Conservation (phyloP, 1,284 basidiomycete species). For the Fomitopsis betulina region DNA sequence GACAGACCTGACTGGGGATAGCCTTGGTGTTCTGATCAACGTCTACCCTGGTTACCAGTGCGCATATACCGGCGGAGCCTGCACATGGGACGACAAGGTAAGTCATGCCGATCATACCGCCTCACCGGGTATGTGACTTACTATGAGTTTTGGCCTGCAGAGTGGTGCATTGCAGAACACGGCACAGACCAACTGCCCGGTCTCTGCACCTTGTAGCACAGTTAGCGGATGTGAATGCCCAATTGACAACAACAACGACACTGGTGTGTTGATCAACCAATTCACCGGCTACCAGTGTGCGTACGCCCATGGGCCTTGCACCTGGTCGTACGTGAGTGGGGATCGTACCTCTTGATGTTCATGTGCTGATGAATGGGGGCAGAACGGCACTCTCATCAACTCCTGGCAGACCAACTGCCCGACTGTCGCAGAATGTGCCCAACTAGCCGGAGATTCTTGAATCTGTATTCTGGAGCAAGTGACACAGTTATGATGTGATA, state of each 20-base stretch:
- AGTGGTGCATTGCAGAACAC: constrained; percentile 19
- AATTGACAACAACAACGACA: constrained; percentile 14
- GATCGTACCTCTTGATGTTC: no score
- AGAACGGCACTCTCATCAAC: constrained; percentile 16
- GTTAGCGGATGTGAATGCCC: constrained; percentile 19
- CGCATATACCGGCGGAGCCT: constrained; percentile 12
- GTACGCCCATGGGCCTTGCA: constrained; percentile 20
- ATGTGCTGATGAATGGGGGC: not conserved
- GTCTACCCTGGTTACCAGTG: constrained; percentile 14
- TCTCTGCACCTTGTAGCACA: constrained; percentile 14
- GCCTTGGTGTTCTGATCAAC: constrained; percentile 12
- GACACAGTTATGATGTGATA: no score
- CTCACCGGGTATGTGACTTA: not conserved
- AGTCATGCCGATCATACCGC: not conserved
- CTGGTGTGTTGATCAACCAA: constrained; percentile 22
- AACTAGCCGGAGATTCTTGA: constrained; percentile 12
- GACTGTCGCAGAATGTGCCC: constrained; percentile 4
- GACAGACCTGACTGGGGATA: constrained; percentile 6
- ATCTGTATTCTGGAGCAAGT: no score
- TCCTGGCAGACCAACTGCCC: constrained; percentile 18
- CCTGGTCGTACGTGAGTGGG: constrained; percentile 20
- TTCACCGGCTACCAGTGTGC: constrained; percentile 24
- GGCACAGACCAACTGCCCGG: constrained; percentile 21
- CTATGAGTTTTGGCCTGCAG: not conserved
- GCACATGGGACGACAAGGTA: constrained; percentile 13